Conservation (phyloP, 768 basidiomycete genomes). For the Xerocomellus intermedius region DNA sequence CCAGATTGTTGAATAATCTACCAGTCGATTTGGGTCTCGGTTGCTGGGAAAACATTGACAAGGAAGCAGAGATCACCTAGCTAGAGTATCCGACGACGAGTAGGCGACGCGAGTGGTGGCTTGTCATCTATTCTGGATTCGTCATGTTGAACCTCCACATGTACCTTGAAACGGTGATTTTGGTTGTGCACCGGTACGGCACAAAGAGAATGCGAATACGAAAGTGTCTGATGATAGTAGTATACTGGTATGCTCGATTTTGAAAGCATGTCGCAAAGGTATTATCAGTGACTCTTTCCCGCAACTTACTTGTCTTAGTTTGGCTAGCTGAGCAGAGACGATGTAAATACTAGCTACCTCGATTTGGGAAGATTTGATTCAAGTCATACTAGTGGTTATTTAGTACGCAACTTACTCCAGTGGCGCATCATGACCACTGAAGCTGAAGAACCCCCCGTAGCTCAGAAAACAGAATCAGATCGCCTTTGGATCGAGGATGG, state of each 20-base stretch:
- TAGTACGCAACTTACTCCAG: no score
- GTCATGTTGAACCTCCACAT: neutral
- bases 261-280: no score
- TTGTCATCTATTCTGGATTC: neutral
- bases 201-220: neutral
- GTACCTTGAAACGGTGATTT: neutral
- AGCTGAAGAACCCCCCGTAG: neutral
- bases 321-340: no score
- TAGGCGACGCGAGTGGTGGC: neutral
- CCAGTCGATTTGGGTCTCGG: conserved; percentile 2
- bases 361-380: no score
- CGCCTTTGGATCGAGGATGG: conserved; percentile 5
- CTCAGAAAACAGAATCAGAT: conserved; percentile 1
- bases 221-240: neutral
- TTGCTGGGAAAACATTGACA: conserved; percentile 8
- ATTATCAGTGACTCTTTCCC: no score
- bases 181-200: neutral
- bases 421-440: neutral
- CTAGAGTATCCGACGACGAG: neutral
- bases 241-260: no score
- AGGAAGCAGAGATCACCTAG: neutral
- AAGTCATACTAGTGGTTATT: no score
- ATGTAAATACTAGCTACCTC: no score
- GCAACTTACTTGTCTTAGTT: no score
- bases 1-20: neutral